phyloP scores from a whole-genome alignment of 805 yeast genomes.

The Candida nanaspora region DNA sequence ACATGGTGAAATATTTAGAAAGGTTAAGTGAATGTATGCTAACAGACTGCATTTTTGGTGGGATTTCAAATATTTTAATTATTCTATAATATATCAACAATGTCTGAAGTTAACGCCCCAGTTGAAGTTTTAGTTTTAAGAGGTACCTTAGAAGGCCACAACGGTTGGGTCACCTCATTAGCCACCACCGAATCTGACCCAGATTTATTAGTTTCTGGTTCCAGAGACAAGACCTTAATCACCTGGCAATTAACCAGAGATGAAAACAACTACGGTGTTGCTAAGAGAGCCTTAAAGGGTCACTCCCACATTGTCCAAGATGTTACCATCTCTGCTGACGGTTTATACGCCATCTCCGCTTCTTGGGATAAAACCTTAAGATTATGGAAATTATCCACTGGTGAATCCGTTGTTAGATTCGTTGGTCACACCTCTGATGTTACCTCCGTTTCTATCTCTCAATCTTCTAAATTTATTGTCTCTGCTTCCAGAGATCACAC shows the following conservation, averaged over 20 bases:
- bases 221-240: constrained; percentile 97
- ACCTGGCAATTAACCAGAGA: constrained; percentile 96
- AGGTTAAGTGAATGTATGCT: too few relatives aligned
- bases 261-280: constrained; percentile 95
- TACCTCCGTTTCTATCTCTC: constrained; percentile 91
- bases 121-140: constrained; percentile 98
- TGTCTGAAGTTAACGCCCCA: constrained; percentile 45
- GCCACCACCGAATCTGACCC: constrained; percentile 98
- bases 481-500: constrained; percentile 99
- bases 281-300: constrained; percentile 95
- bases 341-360: constrained; percentile 95
- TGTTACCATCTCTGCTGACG: constrained; percentile 95
- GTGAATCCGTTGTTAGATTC: constrained; percentile 90
- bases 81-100: constrained; percentile 21
- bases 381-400: constrained; percentile 95
- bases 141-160: constrained; percentile 98
- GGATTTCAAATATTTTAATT: too few relatives aligned
- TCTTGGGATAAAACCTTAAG: constrained; percentile 99
- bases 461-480: constrained; percentile 94
- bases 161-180: constrained; percentile 96
- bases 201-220: constrained; percentile 94
- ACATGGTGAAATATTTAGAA: too few relatives aligned
- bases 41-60: too few relatives aligned
- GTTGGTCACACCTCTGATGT: constrained; percentile 98
- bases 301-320: constrained; percentile 99